Base-by-base conservation (phyloP, 2,329 filamentous ascomycete species). In the Pestalotiopsis sp. region DNA sequence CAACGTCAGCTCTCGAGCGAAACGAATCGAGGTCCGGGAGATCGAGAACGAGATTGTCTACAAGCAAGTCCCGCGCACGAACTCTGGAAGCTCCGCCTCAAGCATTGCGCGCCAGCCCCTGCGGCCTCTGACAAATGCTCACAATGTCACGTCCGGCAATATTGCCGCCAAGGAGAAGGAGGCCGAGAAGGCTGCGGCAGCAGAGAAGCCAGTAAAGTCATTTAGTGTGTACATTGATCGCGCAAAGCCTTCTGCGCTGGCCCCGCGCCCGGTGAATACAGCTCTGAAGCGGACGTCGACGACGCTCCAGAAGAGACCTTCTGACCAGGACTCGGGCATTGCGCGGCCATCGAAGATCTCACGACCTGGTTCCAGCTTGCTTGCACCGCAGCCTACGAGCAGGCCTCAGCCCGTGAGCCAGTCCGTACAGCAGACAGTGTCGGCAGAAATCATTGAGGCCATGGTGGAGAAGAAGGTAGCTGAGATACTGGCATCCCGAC, bases 21-120 rank as follows among this genome's bases (percentile, higher is more conserved):
- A 98, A 84, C 94, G 97, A 76, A 98, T 98, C 73, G 95, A 98
- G 79, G 92, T 97, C 12, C 91, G 94, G 64, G 96, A 98, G 79
- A 93, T 97, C 68, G 95, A 98, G 80, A 98, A 98, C 76, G 94
- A 98, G 77, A 92, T 97, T 3, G 91, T 97, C 56, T 97, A 93
- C 83, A 94, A 93, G 77, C 91, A 92, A 66, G 87, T 89, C 67
- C 89, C 91, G 36, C 87, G 89, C 68, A 84, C 80, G 12, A 78
- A 75, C 71, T 75, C 78, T 65, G 74, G 79, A 73, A 72, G 81
- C 71, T 20, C 82, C n/a, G n/a, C n/a, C 20, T 75, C 80, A 3
- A 83, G 83, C 7, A 72, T 81, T 3, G 76, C 78, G 36, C 88
- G 95, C 17, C 94, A 97, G 77, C 94, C 95, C 11, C 81, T 98